Evolutionary conservation across 2,329 filamentous ascomycete species (phyloP), one percentile per base, ranked within the genome.

Genomic region (Hypocreales sp.): DNA sequence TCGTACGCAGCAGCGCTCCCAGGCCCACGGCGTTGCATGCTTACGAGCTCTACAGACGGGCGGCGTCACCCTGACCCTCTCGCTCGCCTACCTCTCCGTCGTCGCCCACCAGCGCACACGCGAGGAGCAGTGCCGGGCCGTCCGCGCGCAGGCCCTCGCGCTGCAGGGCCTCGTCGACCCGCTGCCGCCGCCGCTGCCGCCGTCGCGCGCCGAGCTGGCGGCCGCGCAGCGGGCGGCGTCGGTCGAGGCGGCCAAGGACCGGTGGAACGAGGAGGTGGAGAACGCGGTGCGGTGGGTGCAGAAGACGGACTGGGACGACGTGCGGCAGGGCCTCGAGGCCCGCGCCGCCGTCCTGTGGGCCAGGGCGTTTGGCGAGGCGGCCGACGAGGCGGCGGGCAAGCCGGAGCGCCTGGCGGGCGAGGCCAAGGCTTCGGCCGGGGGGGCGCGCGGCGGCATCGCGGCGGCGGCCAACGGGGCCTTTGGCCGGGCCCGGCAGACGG

Each of bases 251-350:
- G 62, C 75, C 40, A 87, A 87, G 58, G 75, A 80, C 42, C 61
- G 69, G 33, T 87, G 80, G 80, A 87, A 90, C 49, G 52, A 64
- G 27, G 79, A 87, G 51, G 52, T 87, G 20, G 67, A 77, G 47
- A 60, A 61, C 34, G 63, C 75, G 27, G 75, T 79, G 30, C 61
- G 60, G 32, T 76, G 70, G 63, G 66, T 71, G 31, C 71, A 83
- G 51, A 61, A 54, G 19, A 72, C 66, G 34, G 68, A 79, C 47
- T 82, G 75, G 76, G 53, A 59, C 26, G 61, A 62, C 28, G 61
- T 74, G 29, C 63, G 72, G 29, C 67, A 76, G 35, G 59, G 55
- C 3, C 52, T 72, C 37, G 72, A 77, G 47, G 55, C 54, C 10
- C 47, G 51, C 18, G 48, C 58, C 20, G 52, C 52, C 8, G 46